Evolutionary conservation across 2,329 filamentous ascomycete species (phyloP).

Genomic region (Colletotrichum theobromicola): DNA sequence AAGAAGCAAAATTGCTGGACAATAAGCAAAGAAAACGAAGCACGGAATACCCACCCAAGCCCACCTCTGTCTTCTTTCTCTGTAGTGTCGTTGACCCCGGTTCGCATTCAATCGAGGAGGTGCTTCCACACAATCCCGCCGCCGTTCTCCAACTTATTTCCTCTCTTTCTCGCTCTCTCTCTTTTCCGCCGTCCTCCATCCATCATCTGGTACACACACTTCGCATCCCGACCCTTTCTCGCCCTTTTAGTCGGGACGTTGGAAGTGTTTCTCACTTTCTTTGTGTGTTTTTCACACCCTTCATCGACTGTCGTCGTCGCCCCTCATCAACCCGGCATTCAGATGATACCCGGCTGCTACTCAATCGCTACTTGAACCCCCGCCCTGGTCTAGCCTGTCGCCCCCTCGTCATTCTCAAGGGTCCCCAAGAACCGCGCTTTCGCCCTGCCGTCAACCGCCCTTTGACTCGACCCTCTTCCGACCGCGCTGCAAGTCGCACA

Average conservation of each 20-base stretch:
- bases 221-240: not conserved
- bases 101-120: not conserved
- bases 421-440: constrained; percentile 7
- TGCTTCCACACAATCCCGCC: not conserved
- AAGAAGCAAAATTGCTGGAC: not conserved
- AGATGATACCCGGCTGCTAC: not conserved
- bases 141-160: not conserved
- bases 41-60: not conserved
- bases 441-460: constrained; percentile 11
- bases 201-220: not conserved
- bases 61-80: too few relatives aligned
- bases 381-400: constrained; percentile 5
- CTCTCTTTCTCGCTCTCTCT: not conserved
- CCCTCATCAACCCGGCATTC: not conserved
- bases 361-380: not conserved
- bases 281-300: not conserved
- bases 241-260: not conserved
- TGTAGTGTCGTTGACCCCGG: not conserved
- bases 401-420: constrained; percentile 19
- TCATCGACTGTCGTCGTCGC: not conserved
- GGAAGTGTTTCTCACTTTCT: not conserved
- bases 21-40: not conserved
- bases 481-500: not conserved
- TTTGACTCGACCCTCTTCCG: constrained; percentile 10
- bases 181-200: not conserved